Percentiles rank a stretch among this genome's conserved stretches.
Conservation (phyloP, 2,329 filamentous ascomycete species). For the Monosporascus cannonballus region DNA sequence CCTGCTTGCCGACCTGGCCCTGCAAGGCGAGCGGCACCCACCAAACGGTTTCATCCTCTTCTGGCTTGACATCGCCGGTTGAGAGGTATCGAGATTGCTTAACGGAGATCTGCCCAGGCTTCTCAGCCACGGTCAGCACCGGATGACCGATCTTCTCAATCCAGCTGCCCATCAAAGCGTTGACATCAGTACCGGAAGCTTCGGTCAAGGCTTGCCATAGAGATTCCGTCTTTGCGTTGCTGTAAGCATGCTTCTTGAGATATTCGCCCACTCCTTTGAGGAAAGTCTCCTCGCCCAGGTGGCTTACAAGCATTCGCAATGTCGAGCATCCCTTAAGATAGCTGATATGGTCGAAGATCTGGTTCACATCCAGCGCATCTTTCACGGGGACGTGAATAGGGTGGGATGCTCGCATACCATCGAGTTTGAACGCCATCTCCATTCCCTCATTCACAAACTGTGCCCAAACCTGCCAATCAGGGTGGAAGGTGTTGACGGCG, state of each 20-base stretch:
- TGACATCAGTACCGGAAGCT: slow-evolving; percentile 81
- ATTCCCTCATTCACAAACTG: slow-evolving; percentile 95
- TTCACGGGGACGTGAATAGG: slow-evolving; percentile 93
- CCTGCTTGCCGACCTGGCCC: slow-evolving; percentile 61
- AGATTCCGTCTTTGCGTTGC: slow-evolving; percentile 85
- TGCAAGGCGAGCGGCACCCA: slow-evolving; percentile 89
- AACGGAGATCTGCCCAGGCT: slow-evolving; percentile 73
- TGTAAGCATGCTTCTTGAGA: slow-evolving; percentile 80
- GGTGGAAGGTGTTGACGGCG: slow-evolving; percentile 84
- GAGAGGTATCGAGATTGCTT: slow-evolving; percentile 87
- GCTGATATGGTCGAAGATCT: slow-evolving; percentile 96
- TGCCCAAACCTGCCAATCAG: slow-evolving; percentile 96
- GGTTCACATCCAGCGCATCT: slow-evolving; percentile 91
- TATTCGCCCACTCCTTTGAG: slow-evolving; percentile 86
- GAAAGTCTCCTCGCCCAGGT: slow-evolving; percentile 84
- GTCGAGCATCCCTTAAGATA: slow-evolving; percentile 96
- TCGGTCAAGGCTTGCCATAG: slow-evolving; percentile 85
- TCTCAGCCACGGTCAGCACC: slow-evolving; percentile 78
- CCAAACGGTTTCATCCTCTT: slow-evolving; percentile 90
- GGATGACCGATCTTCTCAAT: slow-evolving; percentile 95
- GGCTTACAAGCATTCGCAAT: slow-evolving; percentile 90
- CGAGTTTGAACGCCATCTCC: slow-evolving; percentile 84
- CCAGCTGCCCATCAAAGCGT: slow-evolving; percentile 86
- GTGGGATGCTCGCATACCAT: slow-evolving; percentile 85
- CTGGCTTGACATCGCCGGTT: slow-evolving; percentile 81